phyloP scores from a whole-genome alignment of 2,329 filamentous ascomycete species.

The Scopulariopsis brevicaulis region DNA sequence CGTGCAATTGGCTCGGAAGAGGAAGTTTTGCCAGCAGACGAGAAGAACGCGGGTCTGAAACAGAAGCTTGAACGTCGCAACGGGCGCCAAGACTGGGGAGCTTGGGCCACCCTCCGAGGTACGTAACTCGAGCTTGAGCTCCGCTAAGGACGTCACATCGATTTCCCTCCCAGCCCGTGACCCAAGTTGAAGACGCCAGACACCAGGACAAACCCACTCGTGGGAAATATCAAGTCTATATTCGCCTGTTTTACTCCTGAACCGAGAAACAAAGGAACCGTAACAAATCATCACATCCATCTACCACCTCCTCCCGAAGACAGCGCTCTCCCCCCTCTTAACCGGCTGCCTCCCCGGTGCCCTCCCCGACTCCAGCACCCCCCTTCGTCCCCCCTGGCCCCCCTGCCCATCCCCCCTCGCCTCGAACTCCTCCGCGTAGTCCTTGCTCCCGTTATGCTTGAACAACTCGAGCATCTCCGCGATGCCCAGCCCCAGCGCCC shows the following conservation, averaged over 20 bases:
- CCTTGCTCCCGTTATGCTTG: constrained; percentile 31
- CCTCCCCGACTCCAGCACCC: constrained; percentile 10
- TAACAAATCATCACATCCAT: background rate
- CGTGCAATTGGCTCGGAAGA: background rate
- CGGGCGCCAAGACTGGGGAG: background rate
- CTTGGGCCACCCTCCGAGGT: background rate
- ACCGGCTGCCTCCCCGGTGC: background rate
- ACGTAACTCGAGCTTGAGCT: background rate
- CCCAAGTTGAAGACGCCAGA: background rate
- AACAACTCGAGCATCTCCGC: constrained; percentile 91
- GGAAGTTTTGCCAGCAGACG: background rate
- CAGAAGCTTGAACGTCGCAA: background rate
- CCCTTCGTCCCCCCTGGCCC: constrained; percentile 15
- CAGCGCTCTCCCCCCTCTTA: constrained; percentile 21
- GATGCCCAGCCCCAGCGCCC: constrained; percentile 73
- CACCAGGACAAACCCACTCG: background rate
- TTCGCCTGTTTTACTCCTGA: background rate
- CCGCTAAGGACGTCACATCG: background rate
- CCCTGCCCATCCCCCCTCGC: constrained; percentile 8
- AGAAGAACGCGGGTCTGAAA: background rate
- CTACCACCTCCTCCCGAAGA: constrained; percentile 30
- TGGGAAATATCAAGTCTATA: background rate
- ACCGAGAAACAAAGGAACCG: background rate
- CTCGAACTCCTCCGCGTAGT: constrained; percentile 9
- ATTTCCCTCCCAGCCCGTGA: background rate